Base-by-base conservation (phyloP, 1,284 basidiomycete genomes). In the Puccinia hordei region DNA sequence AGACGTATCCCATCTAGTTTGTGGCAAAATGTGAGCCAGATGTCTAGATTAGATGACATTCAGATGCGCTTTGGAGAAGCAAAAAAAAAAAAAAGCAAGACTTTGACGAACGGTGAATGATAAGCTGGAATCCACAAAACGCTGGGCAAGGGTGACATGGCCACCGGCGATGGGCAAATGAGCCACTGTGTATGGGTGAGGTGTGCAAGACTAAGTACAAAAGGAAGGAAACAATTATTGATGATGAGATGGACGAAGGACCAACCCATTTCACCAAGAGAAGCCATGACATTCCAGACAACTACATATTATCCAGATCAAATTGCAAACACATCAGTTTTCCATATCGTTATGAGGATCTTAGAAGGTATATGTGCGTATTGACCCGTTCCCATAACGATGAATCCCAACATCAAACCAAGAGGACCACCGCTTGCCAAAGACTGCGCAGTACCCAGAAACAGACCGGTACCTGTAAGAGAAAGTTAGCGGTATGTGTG, bases 91-190 rank as follows among this genome's bases (percentile, higher is more conserved):
- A n/a, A n/a, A n/a, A n/a, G n/a, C n/a, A n/a, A n/a, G n/a, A n/a
- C n/a, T n/a, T n/a, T n/a, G 51, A 84, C 22, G 82, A 84, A 85
- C 82, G 24, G 84, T 82, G 63, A 85, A 83, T 0, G 91, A 91
- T 81, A 94, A 88, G 1, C 92, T 91, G 6, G 91, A 90, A 84
- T 93, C 90, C 35, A 93, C 90, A 84, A 93, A 93, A 57, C 92
- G 90, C 82, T 90, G 90, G 4, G 93, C 91, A 55, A 94, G 87
- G 71, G 89, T 91, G 85, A 94, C 92, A 85, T 93, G 93, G 6
- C 93, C 90, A 81, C 90, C 91, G 69, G 88, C 82, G 81, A 86
- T 82, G 24, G 86, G 86, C 2, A 86, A 83, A 41, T 85, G 84
- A 0, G 85, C 82, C 46, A 84, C 82, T 78, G 85, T n/a, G n/a